Evolutionary conservation across 805 yeast genomes (phyloP), one percentile per base, ranked within the genome.

Genomic region (Blastobotrys peoriensis): DNA sequence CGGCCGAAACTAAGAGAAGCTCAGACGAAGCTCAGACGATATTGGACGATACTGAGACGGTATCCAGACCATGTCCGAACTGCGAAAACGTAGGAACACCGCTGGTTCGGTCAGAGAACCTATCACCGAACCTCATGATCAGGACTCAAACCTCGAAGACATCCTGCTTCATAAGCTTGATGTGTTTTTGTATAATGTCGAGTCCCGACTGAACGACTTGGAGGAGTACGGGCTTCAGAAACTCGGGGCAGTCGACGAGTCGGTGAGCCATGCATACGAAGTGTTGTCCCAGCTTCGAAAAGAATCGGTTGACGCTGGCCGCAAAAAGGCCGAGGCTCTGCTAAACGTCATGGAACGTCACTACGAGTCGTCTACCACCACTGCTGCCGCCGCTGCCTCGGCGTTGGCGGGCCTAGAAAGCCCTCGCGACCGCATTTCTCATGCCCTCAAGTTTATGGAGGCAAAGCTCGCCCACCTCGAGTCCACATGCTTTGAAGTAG

Each of bases 391-490:
- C 38, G 13, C 10, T 10, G 8, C 13, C 25, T 28, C 34, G 5
- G n/a, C n/a, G n/a, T n/a, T n/a, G n/a, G n/a, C n/a, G n/a, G n/a
- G n/a, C n/a, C 10, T 34, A 5, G 21, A 36, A 15, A 23, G 20
- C 3, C 17, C 16, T 40, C 20, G 17, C 15, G 30, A 28, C 19
- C 17, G 28, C 16, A 20, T 35, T 5, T 40, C 56, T 8, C 53
- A 53, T n/a, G 64, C 61, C 16, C 47, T 64, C 44, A 52, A 53
- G 33, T 55, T 54, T 25, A 44, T 69, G 15, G 74, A 69, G 47
- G 50, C 42, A 5, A 51, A 54, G 40, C 57, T 66, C 35, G 49
- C 48, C 17, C 52, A 55, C 33, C 49, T 65, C 36, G 72, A 68
- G 52, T 48, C 47, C 15, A 33, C 38, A 5, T 40, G 43, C 43